Conservation (phyloP, 495 filamentous ascomycete genomes). For the Neurospora discreta region DNA sequence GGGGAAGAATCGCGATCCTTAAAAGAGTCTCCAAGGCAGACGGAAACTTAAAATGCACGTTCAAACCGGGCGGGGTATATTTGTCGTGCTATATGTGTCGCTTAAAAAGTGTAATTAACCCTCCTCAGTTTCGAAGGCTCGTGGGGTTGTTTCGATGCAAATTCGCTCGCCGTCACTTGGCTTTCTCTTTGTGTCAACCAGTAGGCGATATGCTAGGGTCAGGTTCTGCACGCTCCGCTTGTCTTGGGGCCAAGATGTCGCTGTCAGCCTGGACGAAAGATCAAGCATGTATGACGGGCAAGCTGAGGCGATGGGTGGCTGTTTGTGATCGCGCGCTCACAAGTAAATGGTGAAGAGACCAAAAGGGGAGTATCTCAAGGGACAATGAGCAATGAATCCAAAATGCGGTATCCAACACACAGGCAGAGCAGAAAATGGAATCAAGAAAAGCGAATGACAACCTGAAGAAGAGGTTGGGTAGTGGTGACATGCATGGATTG, state of each 20-base stretch:
- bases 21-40: neutral
- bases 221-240: neutral
- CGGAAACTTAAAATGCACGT: neutral
- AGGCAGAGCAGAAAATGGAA: neutral
- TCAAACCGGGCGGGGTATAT: neutral
- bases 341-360: neutral
- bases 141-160: neutral
- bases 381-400: neutral
- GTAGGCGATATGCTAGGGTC: neutral
- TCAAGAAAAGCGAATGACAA: neutral
- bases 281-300: neutral
- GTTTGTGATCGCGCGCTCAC: neutral
- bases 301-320: neutral
- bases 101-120: neutral
- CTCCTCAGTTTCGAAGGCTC: neutral
- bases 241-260: neutral
- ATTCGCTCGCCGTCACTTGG: neutral
- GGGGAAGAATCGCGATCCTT: neutral
- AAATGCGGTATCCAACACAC: neutral
- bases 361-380: neutral
- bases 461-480: neutral
- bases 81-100: neutral
- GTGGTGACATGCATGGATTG: neutral
- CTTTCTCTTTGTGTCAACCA: neutral
- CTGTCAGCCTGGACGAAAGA: neutral